These are phyloP conservation scores for Strobilomyces confusus DNA, from an alignment of 768 basidiomycete species.

Conservation along the genomic window DNA sequence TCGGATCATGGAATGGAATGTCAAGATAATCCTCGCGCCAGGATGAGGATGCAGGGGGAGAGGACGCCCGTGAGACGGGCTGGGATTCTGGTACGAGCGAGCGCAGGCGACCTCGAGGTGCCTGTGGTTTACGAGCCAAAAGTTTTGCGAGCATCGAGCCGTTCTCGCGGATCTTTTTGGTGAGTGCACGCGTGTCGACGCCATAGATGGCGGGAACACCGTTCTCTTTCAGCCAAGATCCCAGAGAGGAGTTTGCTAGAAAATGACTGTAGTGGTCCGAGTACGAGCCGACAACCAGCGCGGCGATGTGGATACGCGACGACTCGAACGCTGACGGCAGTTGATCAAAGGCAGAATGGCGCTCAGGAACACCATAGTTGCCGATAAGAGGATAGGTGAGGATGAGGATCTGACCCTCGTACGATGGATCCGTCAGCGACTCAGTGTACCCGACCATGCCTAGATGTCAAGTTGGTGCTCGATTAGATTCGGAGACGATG, in stretches of 20 bases:
- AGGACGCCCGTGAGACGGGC: conserved; percentile 45
- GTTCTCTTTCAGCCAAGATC: conserved; percentile 92
- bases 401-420: conserved; percentile 96
- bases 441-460: conserved; percentile 99
- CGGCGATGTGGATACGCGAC: conserved; percentile 89
- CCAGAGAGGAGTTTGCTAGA: conserved; percentile 83
- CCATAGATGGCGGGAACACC: conserved; percentile 93
- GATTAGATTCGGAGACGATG: neutral
- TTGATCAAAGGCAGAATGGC: conserved; percentile 45
- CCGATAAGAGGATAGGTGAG: conserved; percentile 96
- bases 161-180: conserved; percentile 93
- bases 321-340: conserved; percentile 87
- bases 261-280: conserved; percentile 94
- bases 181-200: conserved; percentile 93
- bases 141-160: conserved; percentile 90
- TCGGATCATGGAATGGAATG: conserved; percentile 84
- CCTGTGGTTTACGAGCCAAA: conserved; percentile 56
- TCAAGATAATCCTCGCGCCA: conserved; percentile 87
- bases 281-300: conserved; percentile 89
- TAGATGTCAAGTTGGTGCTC: conserved; percentile 33
- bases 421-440: conserved; percentile 96
- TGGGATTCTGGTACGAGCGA: conserved; percentile 35
- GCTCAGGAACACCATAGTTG: conserved; percentile 93
- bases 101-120: conserved; percentile 36
- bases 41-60: conserved; percentile 46